These are phyloP conservation scores for Leptographium radiaticola DNA, from an alignment of 2,329 filamentous ascomycete species.

Conservation along the genomic window DNA sequence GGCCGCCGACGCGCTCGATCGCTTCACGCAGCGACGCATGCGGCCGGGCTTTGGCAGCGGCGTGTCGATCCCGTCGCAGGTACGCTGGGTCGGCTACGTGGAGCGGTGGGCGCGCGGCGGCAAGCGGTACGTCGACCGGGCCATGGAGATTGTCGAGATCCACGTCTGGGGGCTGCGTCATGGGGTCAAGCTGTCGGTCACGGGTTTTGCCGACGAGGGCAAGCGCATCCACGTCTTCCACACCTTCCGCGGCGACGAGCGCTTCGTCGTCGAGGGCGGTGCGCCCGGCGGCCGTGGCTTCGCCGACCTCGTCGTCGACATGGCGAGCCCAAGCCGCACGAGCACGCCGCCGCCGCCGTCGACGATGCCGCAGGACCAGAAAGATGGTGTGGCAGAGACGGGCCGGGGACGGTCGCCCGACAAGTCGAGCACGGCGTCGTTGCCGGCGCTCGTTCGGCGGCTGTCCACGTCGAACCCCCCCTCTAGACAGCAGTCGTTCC, in stretches of 20 bases:
- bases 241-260: conserved; percentile 61
- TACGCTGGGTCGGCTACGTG: conserved; percentile 79
- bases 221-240: conserved; percentile 76
- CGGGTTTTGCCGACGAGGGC: conserved; percentile 80
- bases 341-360: not conserved
- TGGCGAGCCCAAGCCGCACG: conserved; percentile 22
- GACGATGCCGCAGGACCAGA: not conserved
- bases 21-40: conserved; percentile 76
- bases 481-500: not conserved
- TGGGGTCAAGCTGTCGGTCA: conserved; percentile 76
- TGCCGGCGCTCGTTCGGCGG: not conserved
- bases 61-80: conserved; percentile 84
- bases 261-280: conserved; percentile 50
- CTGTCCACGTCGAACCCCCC: not conserved
- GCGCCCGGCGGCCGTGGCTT: conserved; percentile 35
- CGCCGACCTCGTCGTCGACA: conserved; percentile 38
- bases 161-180: conserved; percentile 81
- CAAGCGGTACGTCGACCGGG: conserved; percentile 71
- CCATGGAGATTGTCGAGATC: conserved; percentile 75
- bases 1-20: conserved; percentile 35
- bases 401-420: not conserved
- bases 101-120: conserved; percentile 66
- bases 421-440: conserved; percentile 1
- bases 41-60: conserved; percentile 70
- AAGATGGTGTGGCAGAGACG: not conserved